phyloP scores from a whole-genome alignment of 148 eudicot genomes.

The Talinum fruticosum region DNA sequence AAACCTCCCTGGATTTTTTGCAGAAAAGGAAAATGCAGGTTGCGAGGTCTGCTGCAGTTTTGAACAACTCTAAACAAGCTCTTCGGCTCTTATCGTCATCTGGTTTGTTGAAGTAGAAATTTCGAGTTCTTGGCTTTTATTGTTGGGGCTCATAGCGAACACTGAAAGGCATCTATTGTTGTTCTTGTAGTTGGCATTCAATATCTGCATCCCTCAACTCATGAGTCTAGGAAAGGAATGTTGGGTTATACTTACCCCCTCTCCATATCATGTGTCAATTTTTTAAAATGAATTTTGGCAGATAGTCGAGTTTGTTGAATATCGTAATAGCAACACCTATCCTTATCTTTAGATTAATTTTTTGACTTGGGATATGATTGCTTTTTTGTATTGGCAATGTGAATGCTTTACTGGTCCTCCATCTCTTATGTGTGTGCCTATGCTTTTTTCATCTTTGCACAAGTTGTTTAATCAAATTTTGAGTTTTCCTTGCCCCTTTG shows the following conservation, averaged over 20 bases:
- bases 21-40: slow-evolving; percentile 68
- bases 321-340: background rate
- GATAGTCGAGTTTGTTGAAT: background rate
- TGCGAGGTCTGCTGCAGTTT: slow-evolving; percentile 67
- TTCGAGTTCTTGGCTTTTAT: background rate
- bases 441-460: no score
- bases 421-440: background rate
- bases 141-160: background rate
- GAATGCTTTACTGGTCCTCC: background rate
- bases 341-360: background rate
- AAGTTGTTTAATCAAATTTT: no score
- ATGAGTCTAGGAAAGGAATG: background rate
- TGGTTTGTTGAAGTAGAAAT: slow-evolving; percentile 50
- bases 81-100: slow-evolving; percentile 65
- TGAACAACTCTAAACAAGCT: slow-evolving; percentile 84
- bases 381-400: background rate
- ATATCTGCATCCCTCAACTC: background rate
- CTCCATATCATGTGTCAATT: background rate
- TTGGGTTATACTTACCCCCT: background rate
- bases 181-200: slow-evolving; percentile 1
- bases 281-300: background rate
- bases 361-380: background rate
- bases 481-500: no score
- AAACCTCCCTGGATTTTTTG: slow-evolving; percentile 72
- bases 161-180: background rate